Percentiles rank a stretch among this genome's conserved stretches.
phyloP scores from a whole-genome alignment of 148 eudicot species.

The Suaeda aralocaspica region DNA sequence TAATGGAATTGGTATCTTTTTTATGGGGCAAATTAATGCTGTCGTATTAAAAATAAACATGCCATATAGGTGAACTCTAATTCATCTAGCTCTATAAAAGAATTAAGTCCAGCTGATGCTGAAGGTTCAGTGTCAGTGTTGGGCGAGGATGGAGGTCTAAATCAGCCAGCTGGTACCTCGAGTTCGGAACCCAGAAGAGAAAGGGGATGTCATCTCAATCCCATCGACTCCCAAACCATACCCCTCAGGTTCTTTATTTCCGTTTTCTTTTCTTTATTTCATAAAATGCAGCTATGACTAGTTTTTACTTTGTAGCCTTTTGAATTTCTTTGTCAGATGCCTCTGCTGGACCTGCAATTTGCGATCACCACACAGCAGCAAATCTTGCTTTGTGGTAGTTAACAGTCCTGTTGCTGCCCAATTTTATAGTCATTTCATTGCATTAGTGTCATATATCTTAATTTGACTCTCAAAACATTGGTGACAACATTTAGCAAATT shows the following conservation, averaged over 20 bases:
- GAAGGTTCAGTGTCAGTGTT: slow-evolving; percentile 28
- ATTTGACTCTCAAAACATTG: too few species aligned
- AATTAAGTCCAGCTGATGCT: slow-evolving; percentile 25
- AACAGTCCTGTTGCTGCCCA: too few species aligned
- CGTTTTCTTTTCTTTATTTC: too few species aligned
- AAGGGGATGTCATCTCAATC: slow-evolving; percentile 21
- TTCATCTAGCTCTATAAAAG: slow-evolving; percentile 36
- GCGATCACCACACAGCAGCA: too few species aligned
- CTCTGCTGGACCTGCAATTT: too few species aligned
- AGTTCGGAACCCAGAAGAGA: slow-evolving; percentile 22
- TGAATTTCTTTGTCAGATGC: too few species aligned
- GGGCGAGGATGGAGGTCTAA: slow-evolving; percentile 26
- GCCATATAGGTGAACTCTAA: slow-evolving; percentile 33
- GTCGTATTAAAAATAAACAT: not conserved
- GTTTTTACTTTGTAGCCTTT: too few species aligned
- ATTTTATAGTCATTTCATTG: too few species aligned
- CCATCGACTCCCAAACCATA: slow-evolving; percentile 9
- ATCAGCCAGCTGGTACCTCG: slow-evolving; percentile 13
- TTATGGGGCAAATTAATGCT: not conserved
- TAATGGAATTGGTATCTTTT: not conserved
- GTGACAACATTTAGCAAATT: too few species aligned
- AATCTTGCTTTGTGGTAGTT: too few species aligned
- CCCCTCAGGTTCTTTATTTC: slow-evolving; percentile 28
- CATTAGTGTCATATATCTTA: too few species aligned
- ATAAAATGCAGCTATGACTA: too few species aligned